Evolutionary conservation across 2,329 filamentous ascomycete genomes (phyloP), one percentile per base, ranked within the genome.

Genomic region (Colletotrichum euphorbiae): DNA sequence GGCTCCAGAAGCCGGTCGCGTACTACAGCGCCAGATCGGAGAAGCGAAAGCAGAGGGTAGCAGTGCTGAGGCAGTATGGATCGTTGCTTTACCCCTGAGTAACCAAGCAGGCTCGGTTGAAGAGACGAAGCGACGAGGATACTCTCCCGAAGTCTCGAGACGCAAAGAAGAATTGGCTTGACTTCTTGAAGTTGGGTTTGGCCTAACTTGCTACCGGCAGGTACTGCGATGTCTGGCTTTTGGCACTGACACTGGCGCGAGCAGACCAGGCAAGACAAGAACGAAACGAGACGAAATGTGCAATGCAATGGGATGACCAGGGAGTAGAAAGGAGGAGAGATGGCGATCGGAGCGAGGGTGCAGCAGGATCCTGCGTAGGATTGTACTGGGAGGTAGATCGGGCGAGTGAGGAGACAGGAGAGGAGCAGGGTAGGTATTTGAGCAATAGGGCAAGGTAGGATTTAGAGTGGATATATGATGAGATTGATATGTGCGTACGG

Each of bases 81-180:
- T 48, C 31, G n/a, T 42, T 46, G 60, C 45, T 68, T 68, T 74
- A 76, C 73, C 76, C 77, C 71, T 75, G 77, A 76, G 77, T 77
- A 77, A 77, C 77, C 76, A 78, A 76, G 66, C 66, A 67, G 59
- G 45, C 57, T 71, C 62, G 70, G 56, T 60, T 64, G 57, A 70
- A 61, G 69, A 60, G 69, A 58, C 60, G 63, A 56, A 55, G 55
- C 55, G 65, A 59, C 61, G 45, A 69, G 62, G 48, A 33, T 59
- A 36, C 62, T 69, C 77, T 78, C 75, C 78, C 75, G 77, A 76
- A 72, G 75, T 75, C 76, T 77, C 73, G 78, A 77, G 74, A 75
- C 75, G 77, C 38, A 50, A 43, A 50, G 38, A 28, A 13, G 11
- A 6, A 15, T 12, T 38, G 28, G 7, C 28, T 38, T 15, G 36